These are phyloP conservation scores for Lycium ferocissimum DNA, from an alignment of 257 asterid species.

Conservation along the genomic window DNA sequence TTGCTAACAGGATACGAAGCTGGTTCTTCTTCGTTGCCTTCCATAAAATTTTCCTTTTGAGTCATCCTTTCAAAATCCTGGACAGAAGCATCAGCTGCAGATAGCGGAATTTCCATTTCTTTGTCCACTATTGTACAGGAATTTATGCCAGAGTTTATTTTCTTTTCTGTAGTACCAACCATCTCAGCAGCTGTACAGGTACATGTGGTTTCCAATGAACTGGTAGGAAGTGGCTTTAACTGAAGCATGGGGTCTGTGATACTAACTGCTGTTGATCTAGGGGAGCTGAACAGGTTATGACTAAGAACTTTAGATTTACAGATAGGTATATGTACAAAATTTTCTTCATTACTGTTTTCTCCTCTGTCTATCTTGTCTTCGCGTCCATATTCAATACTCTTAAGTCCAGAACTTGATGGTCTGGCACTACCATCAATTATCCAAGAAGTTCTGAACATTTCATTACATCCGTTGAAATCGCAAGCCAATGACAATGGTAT, in stretches of 20 bases:
- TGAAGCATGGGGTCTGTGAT: conserved; percentile 37
- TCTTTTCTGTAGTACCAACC: conserved; percentile 38
- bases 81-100: conserved; percentile 39
- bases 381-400: conserved; percentile 33
- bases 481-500: conserved; percentile 40
- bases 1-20: conserved; percentile 39
- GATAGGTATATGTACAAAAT: conserved; percentile 35
- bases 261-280: conserved; percentile 32
- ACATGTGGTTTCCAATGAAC: conserved; percentile 35
- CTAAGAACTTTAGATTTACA: conserved; percentile 31
- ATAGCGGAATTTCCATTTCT: conserved; percentile 37
- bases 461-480: conserved; percentile 38
- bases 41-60: conserved; percentile 36
- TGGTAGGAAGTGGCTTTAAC: conserved; percentile 38
- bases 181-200: conserved; percentile 35
- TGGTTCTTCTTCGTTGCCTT: conserved; percentile 37
- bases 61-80: conserved; percentile 38
- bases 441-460: conserved; percentile 36
- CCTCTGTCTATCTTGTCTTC: conserved; percentile 30
- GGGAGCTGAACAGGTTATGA: conserved; percentile 31
- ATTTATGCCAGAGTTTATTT: conserved; percentile 36
- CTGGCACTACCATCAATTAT: conserved; percentile 35
- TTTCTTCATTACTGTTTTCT: conserved; percentile 32
- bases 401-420: conserved; percentile 33
- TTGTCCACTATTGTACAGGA: conserved; percentile 46